A percentile compares a stretch with the other conserved stretches of the same genome.
Evolutionary conservation across 2,329 filamentous ascomycete genomes (phyloP).

Genomic region (Exophiala aquamarina): DNA sequence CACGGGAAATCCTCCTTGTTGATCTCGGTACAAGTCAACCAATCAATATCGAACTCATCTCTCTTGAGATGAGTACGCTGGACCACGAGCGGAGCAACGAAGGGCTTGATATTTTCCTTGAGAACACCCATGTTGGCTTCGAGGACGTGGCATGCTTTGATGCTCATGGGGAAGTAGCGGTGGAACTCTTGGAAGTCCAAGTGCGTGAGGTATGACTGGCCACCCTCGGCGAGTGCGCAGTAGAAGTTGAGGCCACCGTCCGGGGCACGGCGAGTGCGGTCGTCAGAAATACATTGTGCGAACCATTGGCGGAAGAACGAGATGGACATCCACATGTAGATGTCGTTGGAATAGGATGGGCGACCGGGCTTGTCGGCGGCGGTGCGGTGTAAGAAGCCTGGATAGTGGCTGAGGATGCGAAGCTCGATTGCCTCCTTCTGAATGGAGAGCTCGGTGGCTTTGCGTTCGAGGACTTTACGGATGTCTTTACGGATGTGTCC

Average conservation of each 20-base stretch:
- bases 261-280: constrained; percentile 36
- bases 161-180: constrained; percentile 31
- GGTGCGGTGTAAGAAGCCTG: constrained; percentile 39
- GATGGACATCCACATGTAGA: constrained; percentile 53
- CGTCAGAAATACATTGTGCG: constrained; percentile 39
- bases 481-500: constrained; percentile 23
- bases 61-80: constrained; percentile 42
- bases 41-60: constrained; percentile 36
- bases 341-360: constrained; percentile 47
- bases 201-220: constrained; percentile 45
- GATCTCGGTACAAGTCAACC: constrained; percentile 48
- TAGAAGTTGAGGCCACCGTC: constrained; percentile 52
- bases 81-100: constrained; percentile 37
- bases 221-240: constrained; percentile 38
- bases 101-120: constrained; percentile 38
- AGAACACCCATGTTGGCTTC: constrained; percentile 35
- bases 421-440: constrained; percentile 32
- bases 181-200: constrained; percentile 30
- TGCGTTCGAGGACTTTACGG: constrained; percentile 28
- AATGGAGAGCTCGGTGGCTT: constrained; percentile 27
- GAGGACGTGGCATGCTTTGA: constrained; percentile 30
- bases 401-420: constrained; percentile 32
- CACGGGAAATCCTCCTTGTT: constrained; percentile 44
- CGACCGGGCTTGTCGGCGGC: constrained; percentile 37
- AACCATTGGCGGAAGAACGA: constrained; percentile 50